Base-by-base conservation (phyloP, 148 eudicot species). In the Bassia scoparia region DNA sequence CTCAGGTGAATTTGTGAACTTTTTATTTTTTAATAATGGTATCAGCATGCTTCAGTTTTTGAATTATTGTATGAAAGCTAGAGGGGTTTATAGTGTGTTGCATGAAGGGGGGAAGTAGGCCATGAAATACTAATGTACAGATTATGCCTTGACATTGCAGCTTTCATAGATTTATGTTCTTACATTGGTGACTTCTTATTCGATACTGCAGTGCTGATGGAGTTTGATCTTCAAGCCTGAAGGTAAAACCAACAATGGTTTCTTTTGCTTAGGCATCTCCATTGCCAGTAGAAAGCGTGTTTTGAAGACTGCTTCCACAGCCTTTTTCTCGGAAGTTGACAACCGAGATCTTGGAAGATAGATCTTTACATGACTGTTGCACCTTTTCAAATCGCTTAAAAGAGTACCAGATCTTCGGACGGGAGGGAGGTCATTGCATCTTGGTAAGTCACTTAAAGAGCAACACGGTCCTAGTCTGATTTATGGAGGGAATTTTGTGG, bases 161-260 rank as follows among this genome's bases (percentile, higher is more conserved):
- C 38, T 30, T 12, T 63, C 46, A 26, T 34, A 27, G 29, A 63
- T 35, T 1, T 33, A 20, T n/a, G n/a, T 33, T 63, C 67, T 37
- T 14, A 13, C 17, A 35, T 68, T 61, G 41, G 50, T 69, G 50
- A 61, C 41, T 13, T 37, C n/a, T 66, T 37, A 6, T 34, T 71
- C 52, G 69, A 58, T 37, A 24, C 30, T 79, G 78, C 75, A 79
- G 82, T n/a, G 65, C 56, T 20, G 70, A 38, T 16, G 60, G 58
- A 43, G 30, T 70, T 34, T 79, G 70, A 69, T 62, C 75, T 15
- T 53, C 61, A 29, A 17, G 13, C 73, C 37, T 78, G 68, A 68
- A 52, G 54, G 17, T 23, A 20, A 20, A 29, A 17, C 35, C 29
- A 3, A 24, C 15, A 54, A 48, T 58, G 30, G 33, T 59, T 59